These are phyloP conservation scores for Thinopyrum elongatum DNA, from an alignment of 176 grass and related monocot genomes.

Conservation along the genomic window DNA sequence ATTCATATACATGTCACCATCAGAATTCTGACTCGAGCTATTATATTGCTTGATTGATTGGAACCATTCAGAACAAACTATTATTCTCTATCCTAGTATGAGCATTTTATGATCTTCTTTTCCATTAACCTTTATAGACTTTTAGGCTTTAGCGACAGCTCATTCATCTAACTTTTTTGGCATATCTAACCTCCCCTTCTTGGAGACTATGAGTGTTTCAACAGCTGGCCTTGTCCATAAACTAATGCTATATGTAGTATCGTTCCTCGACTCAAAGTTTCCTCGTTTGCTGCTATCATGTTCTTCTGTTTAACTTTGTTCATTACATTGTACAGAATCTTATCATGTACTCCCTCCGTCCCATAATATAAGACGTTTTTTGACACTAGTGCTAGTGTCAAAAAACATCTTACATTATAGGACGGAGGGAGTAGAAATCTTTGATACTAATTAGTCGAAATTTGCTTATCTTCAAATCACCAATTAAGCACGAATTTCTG, in stretches of 20 bases:
- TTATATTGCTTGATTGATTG: neutral
- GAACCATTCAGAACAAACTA: neutral
- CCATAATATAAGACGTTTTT: too few relatives aligned
- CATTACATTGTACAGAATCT: neutral
- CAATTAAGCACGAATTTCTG: neutral
- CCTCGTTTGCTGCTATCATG: neutral
- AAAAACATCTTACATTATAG: too few relatives aligned
- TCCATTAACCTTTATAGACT: neutral
- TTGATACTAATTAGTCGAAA: neutral
- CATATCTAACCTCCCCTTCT: neutral
- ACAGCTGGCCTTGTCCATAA: neutral
- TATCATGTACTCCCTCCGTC: too few relatives aligned
- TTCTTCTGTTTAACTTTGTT: neutral
- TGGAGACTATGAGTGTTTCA: neutral
- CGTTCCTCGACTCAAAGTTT: neutral
- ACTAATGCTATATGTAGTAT: neutral
- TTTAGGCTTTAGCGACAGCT: neutral
- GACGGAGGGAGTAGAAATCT: too few relatives aligned
- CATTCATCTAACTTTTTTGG: neutral
- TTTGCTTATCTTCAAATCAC: neutral
- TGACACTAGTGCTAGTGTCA: too few relatives aligned
- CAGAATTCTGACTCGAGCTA: neutral
- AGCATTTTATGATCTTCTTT: neutral
- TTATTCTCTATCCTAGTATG: neutral
- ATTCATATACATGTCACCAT: slow-evolving; percentile 1